Percentiles rank a stretch among this genome's conserved stretches.
These are phyloP conservation scores for Spatholobus suberectus DNA, from an alignment of 306 rosid species.

Conservation along the genomic window DNA sequence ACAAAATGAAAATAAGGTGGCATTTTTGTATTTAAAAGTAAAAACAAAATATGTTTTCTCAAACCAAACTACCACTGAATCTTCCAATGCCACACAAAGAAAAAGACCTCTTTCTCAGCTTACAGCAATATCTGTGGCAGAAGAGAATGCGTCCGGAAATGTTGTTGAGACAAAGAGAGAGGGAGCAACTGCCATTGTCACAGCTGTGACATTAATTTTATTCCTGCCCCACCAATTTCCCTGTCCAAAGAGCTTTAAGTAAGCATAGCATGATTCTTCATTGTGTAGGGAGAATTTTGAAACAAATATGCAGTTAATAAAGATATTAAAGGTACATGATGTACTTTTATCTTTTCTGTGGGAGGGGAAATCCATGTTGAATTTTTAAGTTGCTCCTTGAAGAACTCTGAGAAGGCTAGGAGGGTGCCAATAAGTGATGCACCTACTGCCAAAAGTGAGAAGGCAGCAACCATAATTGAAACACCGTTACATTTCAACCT, in stretches of 20 bases:
- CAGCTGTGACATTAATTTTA: conserved; percentile 52
- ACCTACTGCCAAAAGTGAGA: conserved; percentile 76
- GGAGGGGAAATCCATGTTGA: conserved; percentile 41
- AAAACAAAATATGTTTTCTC: neutral
- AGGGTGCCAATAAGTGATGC: conserved; percentile 77
- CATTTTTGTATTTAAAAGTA: neutral
- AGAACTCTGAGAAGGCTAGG: conserved; percentile 71
- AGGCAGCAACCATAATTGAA: conserved; percentile 74
- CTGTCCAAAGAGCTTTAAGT: conserved; percentile 20
- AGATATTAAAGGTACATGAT: neutral
- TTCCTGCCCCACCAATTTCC: conserved; percentile 66
- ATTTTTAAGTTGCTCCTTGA: conserved; percentile 69
- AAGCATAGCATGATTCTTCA: neutral
- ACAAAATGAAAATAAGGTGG: neutral
- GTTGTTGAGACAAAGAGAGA: conserved; percentile 62
- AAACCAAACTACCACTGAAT: neutral
- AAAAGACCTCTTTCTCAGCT: conserved; percentile 36
- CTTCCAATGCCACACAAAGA: neutral
- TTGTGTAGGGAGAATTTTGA: neutral
- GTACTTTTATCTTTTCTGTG: conserved; percentile 38
- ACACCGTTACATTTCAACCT: conserved; percentile 68
- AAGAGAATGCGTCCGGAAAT: conserved; percentile 68
- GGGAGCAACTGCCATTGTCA: conserved; percentile 67
- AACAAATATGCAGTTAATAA: neutral
- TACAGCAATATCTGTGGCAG: conserved; percentile 80